phyloP scores from a whole-genome alignment of 1,284 basidiomycete species.

The Entoloma clypeatum region DNA sequence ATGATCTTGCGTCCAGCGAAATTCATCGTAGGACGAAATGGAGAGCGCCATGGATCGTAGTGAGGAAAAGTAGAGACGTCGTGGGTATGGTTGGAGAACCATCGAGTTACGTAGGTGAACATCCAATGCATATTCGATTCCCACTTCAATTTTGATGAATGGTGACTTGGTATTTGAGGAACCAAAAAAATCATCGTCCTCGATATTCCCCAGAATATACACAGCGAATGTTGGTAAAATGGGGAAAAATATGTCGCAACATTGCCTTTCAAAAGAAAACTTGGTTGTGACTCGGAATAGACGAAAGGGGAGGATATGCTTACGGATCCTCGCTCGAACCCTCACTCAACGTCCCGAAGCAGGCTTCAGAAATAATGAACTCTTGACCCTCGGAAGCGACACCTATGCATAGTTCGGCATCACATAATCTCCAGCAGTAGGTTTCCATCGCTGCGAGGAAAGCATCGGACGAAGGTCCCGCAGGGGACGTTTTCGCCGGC shows the following conservation, averaged over 20 bases:
- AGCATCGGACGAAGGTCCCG: conserved; percentile 18
- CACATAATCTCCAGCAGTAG: conserved; percentile 38
- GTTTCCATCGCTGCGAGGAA: conserved; percentile 31
- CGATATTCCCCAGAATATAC: conserved; percentile 42
- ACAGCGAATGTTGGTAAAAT: conserved; percentile 47
- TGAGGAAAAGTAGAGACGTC: conserved; percentile 46
- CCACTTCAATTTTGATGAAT: conserved; percentile 37
- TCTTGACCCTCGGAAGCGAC: conserved; percentile 43
- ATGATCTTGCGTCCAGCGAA: conserved; percentile 44
- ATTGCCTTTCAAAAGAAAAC: conserved; percentile 29
- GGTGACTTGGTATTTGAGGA: conserved; percentile 18
- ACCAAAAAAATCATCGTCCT: conserved; percentile 11
- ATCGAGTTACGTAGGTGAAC: conserved; percentile 53
- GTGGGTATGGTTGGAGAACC: conserved; percentile 48
- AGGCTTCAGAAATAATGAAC: conserved; percentile 40
- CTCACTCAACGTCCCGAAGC: conserved; percentile 41
- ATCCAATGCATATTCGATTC: conserved; percentile 46
- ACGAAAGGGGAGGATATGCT: too few species aligned
- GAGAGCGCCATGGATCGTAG: conserved; percentile 47
- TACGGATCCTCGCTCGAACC: conserved; percentile 39
- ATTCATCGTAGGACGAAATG: conserved; percentile 49
- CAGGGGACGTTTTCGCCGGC: conserved; percentile 10
- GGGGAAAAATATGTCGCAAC: conserved; percentile 49
- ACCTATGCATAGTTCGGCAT: conserved; percentile 40
- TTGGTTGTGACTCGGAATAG: neutral